These are phyloP conservation scores for Lachnellula cervina DNA, from an alignment of 2,329 filamentous ascomycete genomes.

Conservation along the genomic window DNA sequence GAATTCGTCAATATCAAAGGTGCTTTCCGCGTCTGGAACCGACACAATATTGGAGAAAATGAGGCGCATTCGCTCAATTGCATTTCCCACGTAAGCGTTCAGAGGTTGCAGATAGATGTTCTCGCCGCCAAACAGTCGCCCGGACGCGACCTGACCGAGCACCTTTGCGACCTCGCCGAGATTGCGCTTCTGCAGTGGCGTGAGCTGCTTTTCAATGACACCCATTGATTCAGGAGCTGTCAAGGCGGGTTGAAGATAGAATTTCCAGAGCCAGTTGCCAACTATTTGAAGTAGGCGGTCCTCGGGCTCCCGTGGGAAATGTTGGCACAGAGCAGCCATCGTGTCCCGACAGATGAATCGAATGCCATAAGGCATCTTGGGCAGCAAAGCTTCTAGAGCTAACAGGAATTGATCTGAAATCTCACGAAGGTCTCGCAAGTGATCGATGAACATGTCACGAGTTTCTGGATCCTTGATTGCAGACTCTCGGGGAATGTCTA, in stretches of 20 bases:
- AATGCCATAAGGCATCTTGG: constrained; percentile 88
- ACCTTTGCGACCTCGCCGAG: constrained; percentile 88
- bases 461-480: constrained; percentile 97
- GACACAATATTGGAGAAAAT: constrained; percentile 76
- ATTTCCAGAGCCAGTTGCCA: constrained; percentile 89
- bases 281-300: constrained; percentile 77
- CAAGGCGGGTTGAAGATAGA: constrained; percentile 86
- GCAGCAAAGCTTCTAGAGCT: constrained; percentile 74
- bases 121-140: constrained; percentile 84
- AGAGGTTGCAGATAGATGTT: constrained; percentile 94
- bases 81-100: constrained; percentile 85
- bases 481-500: constrained; percentile 83
- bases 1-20: constrained; percentile 98
- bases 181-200: constrained; percentile 89
- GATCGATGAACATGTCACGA: constrained; percentile 85
- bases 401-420: constrained; percentile 88
- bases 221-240: constrained; percentile 89
- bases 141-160: constrained; percentile 80
- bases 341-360: constrained; percentile 84
- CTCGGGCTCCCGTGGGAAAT: constrained; percentile 75
- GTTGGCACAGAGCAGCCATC: constrained; percentile 69
- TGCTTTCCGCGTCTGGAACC: constrained; percentile 79
- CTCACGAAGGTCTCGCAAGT: constrained; percentile 88
- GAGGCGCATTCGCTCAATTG: constrained; percentile 70
- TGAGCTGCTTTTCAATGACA: constrained; percentile 82